Conservation (phyloP, 306 rosid genomes). For the Abrus precatorius region DNA sequence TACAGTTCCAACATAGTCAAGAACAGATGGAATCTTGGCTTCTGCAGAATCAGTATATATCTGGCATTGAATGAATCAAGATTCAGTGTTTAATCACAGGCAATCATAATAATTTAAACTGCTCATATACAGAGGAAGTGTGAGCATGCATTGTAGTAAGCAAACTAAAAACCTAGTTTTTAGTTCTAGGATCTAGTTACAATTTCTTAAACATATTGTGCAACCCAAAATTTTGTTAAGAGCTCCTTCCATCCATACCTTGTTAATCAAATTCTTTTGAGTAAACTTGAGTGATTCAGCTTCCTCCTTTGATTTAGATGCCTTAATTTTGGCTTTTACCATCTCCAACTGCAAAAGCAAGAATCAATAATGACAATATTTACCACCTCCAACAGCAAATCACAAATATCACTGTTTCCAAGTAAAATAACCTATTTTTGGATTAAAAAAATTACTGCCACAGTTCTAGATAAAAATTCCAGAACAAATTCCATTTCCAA, state of each 20-base stretch:
- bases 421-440: conserved; percentile 20
- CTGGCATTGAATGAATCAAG: conserved; percentile 59
- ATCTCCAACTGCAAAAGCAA: conserved; percentile 73
- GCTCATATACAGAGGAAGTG: conserved; percentile 8
- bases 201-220: conserved; percentile 28
- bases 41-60: conserved; percentile 91
- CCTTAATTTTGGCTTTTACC: conserved; percentile 78
- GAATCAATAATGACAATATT: conserved; percentile 37
- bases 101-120: conserved; percentile 26
- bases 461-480: conserved; percentile 21
- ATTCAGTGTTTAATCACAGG: conserved; percentile 17
- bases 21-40: conserved; percentile 94
- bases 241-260: conserved; percentile 62
- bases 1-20: conserved; percentile 90
- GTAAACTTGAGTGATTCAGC: conserved; percentile 76
- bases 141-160: conserved; percentile 35
- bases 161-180: conserved; percentile 8
- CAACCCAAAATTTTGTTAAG: conserved; percentile 22
- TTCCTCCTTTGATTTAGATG: conserved; percentile 75
- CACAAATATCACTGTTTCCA: conserved; percentile 16
- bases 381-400: conserved; percentile 29
- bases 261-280: conserved; percentile 81
- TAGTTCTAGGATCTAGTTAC: conserved; percentile 4
- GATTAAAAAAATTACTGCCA: not conserved
- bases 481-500: conserved; percentile 5